Evolutionary conservation across 495 filamentous ascomycete genomes (phyloP).

Genomic region (Daldinia concentrica): DNA sequence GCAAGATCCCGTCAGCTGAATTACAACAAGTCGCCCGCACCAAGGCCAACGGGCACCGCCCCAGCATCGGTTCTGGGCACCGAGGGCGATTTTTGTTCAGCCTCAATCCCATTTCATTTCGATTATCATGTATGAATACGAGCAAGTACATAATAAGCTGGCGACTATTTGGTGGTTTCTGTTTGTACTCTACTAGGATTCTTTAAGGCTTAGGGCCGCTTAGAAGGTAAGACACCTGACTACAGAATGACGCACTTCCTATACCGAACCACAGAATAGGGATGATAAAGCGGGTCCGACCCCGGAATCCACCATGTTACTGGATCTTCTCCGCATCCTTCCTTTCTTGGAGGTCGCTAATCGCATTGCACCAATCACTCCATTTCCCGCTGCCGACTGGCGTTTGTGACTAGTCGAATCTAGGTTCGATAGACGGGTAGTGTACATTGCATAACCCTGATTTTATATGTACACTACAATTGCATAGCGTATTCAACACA

Average conservation of each 20-base stretch:
- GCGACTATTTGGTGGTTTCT: neutral
- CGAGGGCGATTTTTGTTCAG: neutral
- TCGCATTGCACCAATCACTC: neutral
- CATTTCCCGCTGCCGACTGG: neutral
- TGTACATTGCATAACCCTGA: neutral
- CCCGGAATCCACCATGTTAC: constrained; percentile 12
- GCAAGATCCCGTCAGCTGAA: constrained; percentile 9
- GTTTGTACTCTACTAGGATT: neutral
- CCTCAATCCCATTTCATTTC: constrained; percentile 5
- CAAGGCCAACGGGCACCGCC: constrained; percentile 2
- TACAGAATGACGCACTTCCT: constrained; percentile 28
- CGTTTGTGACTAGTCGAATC: neutral
- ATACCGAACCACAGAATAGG: constrained; percentile 32
- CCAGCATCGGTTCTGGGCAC: neutral
- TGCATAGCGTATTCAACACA: constrained; percentile 8
- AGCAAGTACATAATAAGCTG: neutral
- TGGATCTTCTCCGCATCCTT: constrained; percentile 32
- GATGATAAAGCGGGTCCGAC: constrained; percentile 4
- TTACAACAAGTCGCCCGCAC: neutral
- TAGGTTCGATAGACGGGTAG: neutral
- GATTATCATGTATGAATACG: neutral
- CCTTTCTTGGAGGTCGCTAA: neutral
- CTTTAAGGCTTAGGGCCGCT: constrained; percentile 29
- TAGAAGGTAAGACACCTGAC: constrained; percentile 27
- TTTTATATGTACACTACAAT: neutral